Base-by-base conservation (phyloP, 2,329 filamentous ascomycete species). In the Plectosphaerella sp. region DNA sequence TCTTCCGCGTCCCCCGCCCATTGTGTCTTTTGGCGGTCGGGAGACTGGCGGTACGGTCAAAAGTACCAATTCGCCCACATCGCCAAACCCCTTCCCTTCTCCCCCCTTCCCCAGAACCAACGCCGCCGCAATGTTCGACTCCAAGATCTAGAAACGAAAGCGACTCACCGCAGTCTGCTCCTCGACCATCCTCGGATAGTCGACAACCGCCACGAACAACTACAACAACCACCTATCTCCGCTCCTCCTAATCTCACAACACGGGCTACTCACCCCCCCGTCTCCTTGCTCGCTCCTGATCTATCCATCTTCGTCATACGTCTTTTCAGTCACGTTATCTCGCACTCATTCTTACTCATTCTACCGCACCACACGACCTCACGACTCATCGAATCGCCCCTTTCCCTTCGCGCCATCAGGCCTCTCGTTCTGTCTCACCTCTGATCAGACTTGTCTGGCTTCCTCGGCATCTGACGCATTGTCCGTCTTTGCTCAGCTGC, bases 131-230 rank as follows among this genome's bases (percentile, higher is more conserved):
- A 80, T 82, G 77, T 78, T 78, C 74, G 74, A 73, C 67, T 74
- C 63, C 64, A 70, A 69, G 71, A 71, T 79, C 67, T 81, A 74
- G 28, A 73, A 67, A 68, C 65, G 61, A 71, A 72, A 74, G 73
- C 77, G 76, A 77, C 77, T 78, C 70, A 69, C 66, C 61, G 73
- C 73, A 79, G 77, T 80, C 77, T 78, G 77, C 77, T 79, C 63
- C 52, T 54, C 39, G 51, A 54, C 50, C 49, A 45, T 36, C 46
- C 49, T 24, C 28, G 48, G 39, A 25, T 24, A 43, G 48, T 41
- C 33, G 42, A 50, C 36, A 33, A 43, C 16, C 18, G 10, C n/a
- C 16, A n/a, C n/a, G 8, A 18, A 12, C 41, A 16, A 43, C 9
- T 18, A 43, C 41, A 14, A 41, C 41, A 3, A 18, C 16, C 37